Evolutionary conservation across 805 yeast species (phyloP).

Genomic region (Saccharomyces eubayanus): DNA sequence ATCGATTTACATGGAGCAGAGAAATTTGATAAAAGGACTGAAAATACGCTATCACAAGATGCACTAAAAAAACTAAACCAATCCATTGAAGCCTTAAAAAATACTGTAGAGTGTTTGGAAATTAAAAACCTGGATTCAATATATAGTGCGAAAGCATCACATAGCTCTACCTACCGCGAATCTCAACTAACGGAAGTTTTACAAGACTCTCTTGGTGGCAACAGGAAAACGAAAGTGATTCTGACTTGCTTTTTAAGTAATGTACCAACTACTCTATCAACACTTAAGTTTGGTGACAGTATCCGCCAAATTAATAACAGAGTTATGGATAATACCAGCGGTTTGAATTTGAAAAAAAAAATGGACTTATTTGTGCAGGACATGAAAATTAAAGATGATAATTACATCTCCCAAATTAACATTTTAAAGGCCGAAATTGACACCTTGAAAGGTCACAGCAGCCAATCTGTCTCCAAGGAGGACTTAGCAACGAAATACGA

Average conservation of each 20-base stretch:
- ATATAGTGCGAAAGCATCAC: not conserved
- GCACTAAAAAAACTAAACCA: conserved; percentile 81
- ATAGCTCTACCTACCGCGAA: conserved; percentile 53
- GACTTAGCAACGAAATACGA: not conserved
- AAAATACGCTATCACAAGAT: conserved; percentile 60
- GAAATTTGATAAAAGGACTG: conserved; percentile 36
- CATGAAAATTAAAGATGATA: conserved; percentile 30
- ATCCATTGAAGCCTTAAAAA: conserved; percentile 69
- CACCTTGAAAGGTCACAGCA: not conserved
- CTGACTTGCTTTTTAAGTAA: conserved; percentile 64
- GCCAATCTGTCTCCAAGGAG: not conserved
- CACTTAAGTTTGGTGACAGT: conserved; percentile 63
- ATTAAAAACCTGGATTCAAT: not conserved
- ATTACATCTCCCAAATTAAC: conserved; percentile 10
- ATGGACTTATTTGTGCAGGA: conserved; percentile 46
- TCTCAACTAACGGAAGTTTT: conserved; percentile 70
- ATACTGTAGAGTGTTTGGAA: conserved; percentile 71
- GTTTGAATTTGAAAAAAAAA: conserved; percentile 32
- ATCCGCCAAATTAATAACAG: not conserved
- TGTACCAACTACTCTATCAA: conserved; percentile 33
- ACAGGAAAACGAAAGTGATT: conserved; percentile 65
- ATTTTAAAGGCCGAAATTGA: conserved; percentile 9
- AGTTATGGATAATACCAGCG: conserved; percentile 36
- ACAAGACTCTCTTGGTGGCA: conserved; percentile 77
- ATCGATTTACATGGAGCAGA: conserved; percentile 89